Base-by-base conservation (phyloP, 1,284 basidiomycete species). In the Testicularia cyperi region DNA sequence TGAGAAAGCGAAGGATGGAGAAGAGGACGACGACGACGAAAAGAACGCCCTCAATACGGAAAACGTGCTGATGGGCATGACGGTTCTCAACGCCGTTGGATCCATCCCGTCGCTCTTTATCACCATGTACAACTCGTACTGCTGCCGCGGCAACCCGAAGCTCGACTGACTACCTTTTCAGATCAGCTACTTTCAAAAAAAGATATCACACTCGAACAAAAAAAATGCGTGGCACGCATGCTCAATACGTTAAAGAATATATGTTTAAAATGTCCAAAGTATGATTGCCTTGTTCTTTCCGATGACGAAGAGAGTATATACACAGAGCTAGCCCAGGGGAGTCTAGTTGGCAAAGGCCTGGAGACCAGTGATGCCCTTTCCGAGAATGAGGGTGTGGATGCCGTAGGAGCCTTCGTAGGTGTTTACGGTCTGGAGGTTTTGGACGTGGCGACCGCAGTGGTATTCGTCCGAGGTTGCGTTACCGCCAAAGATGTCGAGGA, bases 301-400 rank as follows among this genome's bases (percentile, higher is more conserved):
- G n/a, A n/a, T n/a, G n/a, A n/a, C n/a, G n/a, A n/a, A n/a, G n/a
- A n/a, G n/a, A n/a, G n/a, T n/a, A n/a, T n/a, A n/a, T n/a, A n/a
- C n/a, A n/a, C n/a, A n/a, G n/a, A n/a, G n/a, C n/a, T n/a, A n/a
- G n/a, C n/a, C n/a, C n/a, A n/a, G n/a, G n/a, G n/a, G n/a, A n/a
- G n/a, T n/a, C n/a, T 44, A 61, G 33, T 61, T 61, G n/a, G 55
- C 55, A 27, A 94, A 95, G 1, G 91, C 90, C 49, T 84, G 84
- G 37, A 90, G 82, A 9, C 86, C 90, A 0, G 92, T 94, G 64
- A 94, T 86, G 2, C 88, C 88, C 77, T 90, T 92, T 44, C 92
- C 92, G 33, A 96, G 79, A 47, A 95, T 91, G 44, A 95, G 25
- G 6, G 55, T 87, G 34, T 71, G 70, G 38, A 72, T 67, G 26